Base-by-base conservation (phyloP, 2,329 filamentous ascomycete genomes). In the Ophiognomonia clavigignenti-juglandacearum region DNA sequence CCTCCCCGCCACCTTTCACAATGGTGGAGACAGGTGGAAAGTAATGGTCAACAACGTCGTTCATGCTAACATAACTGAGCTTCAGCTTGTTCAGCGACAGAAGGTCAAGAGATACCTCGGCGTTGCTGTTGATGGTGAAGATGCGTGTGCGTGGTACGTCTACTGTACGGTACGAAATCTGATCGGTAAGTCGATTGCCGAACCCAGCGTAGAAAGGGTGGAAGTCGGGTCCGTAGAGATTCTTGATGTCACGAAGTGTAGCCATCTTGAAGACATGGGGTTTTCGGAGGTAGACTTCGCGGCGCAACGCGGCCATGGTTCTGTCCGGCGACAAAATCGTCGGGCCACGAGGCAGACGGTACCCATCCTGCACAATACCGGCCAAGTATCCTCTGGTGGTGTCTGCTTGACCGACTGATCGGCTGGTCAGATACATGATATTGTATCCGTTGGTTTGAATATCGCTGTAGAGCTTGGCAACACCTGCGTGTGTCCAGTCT, bases 261-360 rank as follows among this genome's bases (percentile, higher is more conserved):
- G 93, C 90, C 95, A 98, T 98, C 69, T 98, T 98, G 80, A 98
- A 98, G 7, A 98, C 89, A 62, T 98, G 91, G 0, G 93, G 95
- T 64, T 98, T 97, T 44, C 93, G 82, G 22, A 98, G 75, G 63
- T 98, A 98, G 6, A 98, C 82, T 64, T 98, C 93, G 39, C 93
- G 83, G 48, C 93, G 79, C 24, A 98, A 69, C 1, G 93, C 95
- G 7, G 95, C 91, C 70, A 97, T 95, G 1, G 91, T 97, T 45
- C 93, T 80, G 65, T 98, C 93, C 0, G 93, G 95, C 29, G 88
- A 95, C 66, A 96, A 82, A 54, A 98, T 97, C 0, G 95, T 95
- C 0, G 93, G 93, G 0, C 95, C 93, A 56, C 85, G 85, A 1
- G 93, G 93, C 31, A 98, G 71, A 39, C 80, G 82, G 68, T 88